These are phyloP conservation scores for Dipteronia sinensis DNA, from an alignment of 345 rosid genomes.

Conservation along the genomic window DNA sequence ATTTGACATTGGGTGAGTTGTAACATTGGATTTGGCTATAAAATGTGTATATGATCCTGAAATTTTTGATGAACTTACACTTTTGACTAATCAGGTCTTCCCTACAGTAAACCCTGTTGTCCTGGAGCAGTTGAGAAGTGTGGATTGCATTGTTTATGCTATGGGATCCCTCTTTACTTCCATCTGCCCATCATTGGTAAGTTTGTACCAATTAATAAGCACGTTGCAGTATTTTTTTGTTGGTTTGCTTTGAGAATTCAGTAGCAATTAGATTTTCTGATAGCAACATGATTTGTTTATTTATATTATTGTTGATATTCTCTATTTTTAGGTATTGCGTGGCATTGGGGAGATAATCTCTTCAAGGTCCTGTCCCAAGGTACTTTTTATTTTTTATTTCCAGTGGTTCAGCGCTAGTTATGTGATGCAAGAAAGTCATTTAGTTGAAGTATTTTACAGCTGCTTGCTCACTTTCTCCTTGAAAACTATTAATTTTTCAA, in stretches of 20 bases:
- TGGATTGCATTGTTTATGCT: conserved; percentile 88
- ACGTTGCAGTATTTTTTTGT: neutral
- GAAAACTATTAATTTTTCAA: neutral
- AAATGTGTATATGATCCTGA: neutral
- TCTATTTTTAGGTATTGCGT: conserved; percentile 62
- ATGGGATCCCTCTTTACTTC: conserved; percentile 99
- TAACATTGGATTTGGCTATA: neutral
- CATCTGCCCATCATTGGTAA: conserved; percentile 90
- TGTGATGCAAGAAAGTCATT: neutral
- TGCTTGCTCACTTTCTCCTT: conserved; percentile 4
- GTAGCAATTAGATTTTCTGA: neutral
- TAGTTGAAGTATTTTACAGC: neutral
- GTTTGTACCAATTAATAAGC: conserved; percentile 4
- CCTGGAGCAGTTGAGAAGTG: conserved; percentile 72
- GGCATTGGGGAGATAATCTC: conserved; percentile 88
- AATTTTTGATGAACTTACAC: neutral
- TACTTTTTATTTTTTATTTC: conserved; percentile 19
- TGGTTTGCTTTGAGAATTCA: neutral
- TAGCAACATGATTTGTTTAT: conserved; percentile 1
- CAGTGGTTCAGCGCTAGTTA: neutral
- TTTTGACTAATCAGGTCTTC: conserved; percentile 59
- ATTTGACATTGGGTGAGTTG: conserved; percentile 1
- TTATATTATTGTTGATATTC: neutral
- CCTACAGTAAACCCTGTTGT: conserved; percentile 76
- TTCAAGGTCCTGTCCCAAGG: conserved; percentile 83